Conservation (phyloP, 1,139 yeast species). For the Insectozyma bohioensis region DNA sequence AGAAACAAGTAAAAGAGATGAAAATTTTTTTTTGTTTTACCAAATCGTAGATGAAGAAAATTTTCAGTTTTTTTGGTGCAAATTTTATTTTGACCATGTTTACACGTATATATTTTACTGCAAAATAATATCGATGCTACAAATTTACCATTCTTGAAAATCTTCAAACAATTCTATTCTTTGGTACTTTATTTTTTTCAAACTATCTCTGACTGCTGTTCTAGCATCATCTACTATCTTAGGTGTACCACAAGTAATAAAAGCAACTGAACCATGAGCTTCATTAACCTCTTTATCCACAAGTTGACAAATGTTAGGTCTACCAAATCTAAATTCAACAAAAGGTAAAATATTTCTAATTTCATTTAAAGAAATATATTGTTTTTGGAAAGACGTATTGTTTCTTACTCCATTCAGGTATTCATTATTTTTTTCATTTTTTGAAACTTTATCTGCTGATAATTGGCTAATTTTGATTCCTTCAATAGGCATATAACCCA, state of each 20-base stretch:
- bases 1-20: not conserved
- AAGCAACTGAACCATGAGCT: constrained; percentile 33
- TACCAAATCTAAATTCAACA: constrained; percentile 42
- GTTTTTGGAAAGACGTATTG: no score
- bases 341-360: constrained; percentile 14
- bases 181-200: constrained; percentile 16
- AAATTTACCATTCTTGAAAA: constrained; percentile 18
- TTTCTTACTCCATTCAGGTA: no score
- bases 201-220: constrained; percentile 14
- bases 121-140: no score
- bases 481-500: no score
- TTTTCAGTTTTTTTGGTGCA: no score
- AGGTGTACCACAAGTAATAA: constrained; percentile 41
- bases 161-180: constrained; percentile 24
- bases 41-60: no score
- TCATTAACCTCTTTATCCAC: constrained; percentile 31
- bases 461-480: no score
- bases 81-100: no score
- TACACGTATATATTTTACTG: no score
- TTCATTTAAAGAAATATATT: not conserved
- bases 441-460: no score
- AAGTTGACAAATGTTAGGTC: constrained; percentile 33
- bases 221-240: constrained; percentile 41
- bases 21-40: constrained; percentile 5
- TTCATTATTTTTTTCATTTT: no score